Percentiles rank a stretch among this genome's conserved stretches.
These are phyloP conservation scores for Chlorella sp. DNA, from an alignment of 139 green algal genomes.

Conservation along the genomic window DNA sequence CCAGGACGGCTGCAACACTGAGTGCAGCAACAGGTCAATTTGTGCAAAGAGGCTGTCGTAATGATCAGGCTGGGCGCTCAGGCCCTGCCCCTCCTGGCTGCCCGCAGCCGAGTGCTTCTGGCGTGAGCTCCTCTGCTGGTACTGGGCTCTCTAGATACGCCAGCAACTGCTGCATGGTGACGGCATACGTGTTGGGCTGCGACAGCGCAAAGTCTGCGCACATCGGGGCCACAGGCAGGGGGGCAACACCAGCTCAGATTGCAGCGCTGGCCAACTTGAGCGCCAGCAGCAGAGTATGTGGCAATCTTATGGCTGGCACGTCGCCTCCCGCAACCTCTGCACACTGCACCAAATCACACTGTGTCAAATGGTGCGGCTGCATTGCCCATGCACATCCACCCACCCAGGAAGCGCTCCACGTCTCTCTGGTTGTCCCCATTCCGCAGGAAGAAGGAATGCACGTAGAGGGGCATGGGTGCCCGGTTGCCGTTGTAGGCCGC, in stretches of 20 bases:
- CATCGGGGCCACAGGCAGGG: background rate
- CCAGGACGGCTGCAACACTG: too few relatives aligned
- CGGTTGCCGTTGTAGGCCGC: constrained; percentile 33
- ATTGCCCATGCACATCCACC: background rate
- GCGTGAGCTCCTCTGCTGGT: background rate
- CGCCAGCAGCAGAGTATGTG: background rate
- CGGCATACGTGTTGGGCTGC: constrained; percentile 11
- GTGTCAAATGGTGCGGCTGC: too few relatives aligned
- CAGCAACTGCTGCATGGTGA: constrained; percentile 29
- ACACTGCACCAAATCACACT: too few relatives aligned
- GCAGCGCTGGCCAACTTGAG: background rate
- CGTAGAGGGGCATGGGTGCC: constrained; percentile 23
- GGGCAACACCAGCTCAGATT: background rate
- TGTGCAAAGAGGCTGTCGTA: too few relatives aligned
- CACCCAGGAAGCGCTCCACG: constrained; percentile 15
- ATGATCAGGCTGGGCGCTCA: background rate
- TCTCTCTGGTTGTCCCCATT: background rate
- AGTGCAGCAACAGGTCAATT: too few relatives aligned
- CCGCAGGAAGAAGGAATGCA: constrained; percentile 23
- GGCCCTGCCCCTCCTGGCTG: background rate
- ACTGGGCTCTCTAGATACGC: background rate
- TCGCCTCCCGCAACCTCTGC: too few relatives aligned
- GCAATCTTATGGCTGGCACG: too few relatives aligned
- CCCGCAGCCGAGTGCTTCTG: constrained; percentile 19
- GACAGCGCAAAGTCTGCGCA: constrained; percentile 11